These are phyloP conservation scores for Melaleuca alternifolia DNA, from an alignment of 345 rosid genomes.

Conservation along the genomic window DNA sequence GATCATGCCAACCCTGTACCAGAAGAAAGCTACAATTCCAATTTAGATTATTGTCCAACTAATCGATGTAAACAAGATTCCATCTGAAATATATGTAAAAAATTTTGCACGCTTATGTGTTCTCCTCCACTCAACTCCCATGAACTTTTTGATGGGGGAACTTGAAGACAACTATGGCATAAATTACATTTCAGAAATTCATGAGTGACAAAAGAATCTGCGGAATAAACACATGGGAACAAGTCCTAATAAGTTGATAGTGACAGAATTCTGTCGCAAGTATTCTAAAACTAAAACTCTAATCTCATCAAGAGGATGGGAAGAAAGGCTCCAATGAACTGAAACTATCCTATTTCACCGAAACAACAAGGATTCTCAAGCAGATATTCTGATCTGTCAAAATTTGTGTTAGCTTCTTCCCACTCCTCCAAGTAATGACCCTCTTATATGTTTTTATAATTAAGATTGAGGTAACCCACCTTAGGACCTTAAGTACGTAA, in stretches of 20 bases:
- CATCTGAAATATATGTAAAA: not conserved
- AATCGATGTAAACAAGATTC: not conserved
- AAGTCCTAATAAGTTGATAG: not conserved
- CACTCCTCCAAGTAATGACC: not conserved
- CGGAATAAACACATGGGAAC: not conserved
- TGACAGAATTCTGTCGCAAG: not conserved
- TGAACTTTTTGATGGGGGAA: not conserved
- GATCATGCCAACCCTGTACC: not conserved
- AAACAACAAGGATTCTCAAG: not conserved
- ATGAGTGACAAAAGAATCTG: not conserved
- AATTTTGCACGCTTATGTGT: not conserved
- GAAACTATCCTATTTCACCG: not conserved
- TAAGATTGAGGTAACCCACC: not conserved
- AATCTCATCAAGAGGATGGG: not conserved
- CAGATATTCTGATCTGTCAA: not conserved
- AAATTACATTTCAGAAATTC: not conserved
- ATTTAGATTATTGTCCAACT: not conserved
- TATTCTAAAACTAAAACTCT: not conserved
- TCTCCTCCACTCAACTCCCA: not conserved
- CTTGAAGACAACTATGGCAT: not conserved
- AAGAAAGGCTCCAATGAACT: not conserved
- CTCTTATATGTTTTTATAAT: not conserved
- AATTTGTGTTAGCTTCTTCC: not conserved
- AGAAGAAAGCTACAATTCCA: not conserved
- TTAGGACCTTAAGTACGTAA: not conserved